Base-by-base conservation (phyloP, 139 green algal genomes). In the Chlorella sp. region DNA sequence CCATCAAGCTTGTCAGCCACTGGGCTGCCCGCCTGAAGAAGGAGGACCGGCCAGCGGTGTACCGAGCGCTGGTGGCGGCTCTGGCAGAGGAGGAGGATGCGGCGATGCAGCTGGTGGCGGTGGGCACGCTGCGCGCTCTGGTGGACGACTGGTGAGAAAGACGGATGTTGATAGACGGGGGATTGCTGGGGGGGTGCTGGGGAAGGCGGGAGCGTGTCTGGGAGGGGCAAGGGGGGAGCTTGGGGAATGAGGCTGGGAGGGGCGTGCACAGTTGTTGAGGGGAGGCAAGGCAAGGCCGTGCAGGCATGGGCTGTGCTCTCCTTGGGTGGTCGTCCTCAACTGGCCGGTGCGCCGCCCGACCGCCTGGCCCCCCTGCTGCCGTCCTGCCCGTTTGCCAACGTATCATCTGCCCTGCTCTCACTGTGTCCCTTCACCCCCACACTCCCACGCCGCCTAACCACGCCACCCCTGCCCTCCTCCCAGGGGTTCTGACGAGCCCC, bases 71-170 rank as follows among this genome's bases (percentile, higher is more conserved):
- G 75, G 24, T 95, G 82, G 68, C 40, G 3, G 87, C 95, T 16
- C 86, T 98, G 86, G 83, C 68, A 0, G 48, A 48, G 53, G 93
- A 94, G 71, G 21, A 78, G 30, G 94, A 96, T 60, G 68, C 64
- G 22, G 91, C 85, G 28, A 61, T 96, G 86, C 90, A 95, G 93
- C 92, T 98, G 79, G 92, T 94, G 12, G 96, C 93, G 7, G 86
- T 96, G 7, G 82, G 42, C 76, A 88, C 94, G 77, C 84, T 98
- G 86, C 90, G 93, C 1, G 90, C 88, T 9, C 91, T 98, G n/a
- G 90, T 98, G 26, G 95, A 97, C 22, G 96, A 98, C 92, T 96
- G 95, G 92, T 93, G 37, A 61, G 90, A 37, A 48, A n/a, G n/a
- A n/a, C n/a, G n/a, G n/a, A n/a, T n/a, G n/a, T n/a, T n/a, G n/a